Base-by-base conservation (phyloP, 768 basidiomycete species). In the Hydnum rufescens region DNA sequence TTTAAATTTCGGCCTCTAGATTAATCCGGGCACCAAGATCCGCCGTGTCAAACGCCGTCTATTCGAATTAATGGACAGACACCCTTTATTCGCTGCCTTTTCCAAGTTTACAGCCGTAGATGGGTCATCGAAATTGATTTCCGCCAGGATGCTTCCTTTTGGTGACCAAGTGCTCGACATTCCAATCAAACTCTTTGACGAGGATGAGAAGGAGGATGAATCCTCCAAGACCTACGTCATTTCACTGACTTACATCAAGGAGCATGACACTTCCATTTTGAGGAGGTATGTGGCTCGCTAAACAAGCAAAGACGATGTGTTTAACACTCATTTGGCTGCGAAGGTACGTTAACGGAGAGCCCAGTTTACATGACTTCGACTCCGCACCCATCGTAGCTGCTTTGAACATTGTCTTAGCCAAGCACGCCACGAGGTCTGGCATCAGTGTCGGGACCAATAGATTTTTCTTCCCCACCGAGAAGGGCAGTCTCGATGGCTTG, bases 361-460 rank as follows among this genome's bases (percentile, higher is more conserved):
- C 68, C 3, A 69, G 74, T 53, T 72, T 75, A 57, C 69, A 73
- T 39, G 68, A 69, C 42, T 72, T 74, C 32, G 79, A 83, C 49
- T 70, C 76, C 1, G 63, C 68, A 51, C 79, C 80, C 0, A 57
- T 75, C 16, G 65, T 82, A 3, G 70, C 80, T 5, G 79, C 78
- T 2, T 60, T 82, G 47, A 82, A 84, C 59, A 64, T 83, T 23
- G 67, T 82, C 49, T 63, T 82, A 3, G 72, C 47, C 69, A 76
- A 48, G 68, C 73, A 57, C 71, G 78, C 13, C 69, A 71, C 58
- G 65, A 71, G 30, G 43, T 54, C 48, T 19, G 78, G 76, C 4
- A 68, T 76, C n/a, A 71, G 75, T 60, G 75, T 81, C 6, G 79
- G 80, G 1, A 66, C 73, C 50, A 78, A 78, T 55, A 71, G 76